These are phyloP conservation scores for Cryptococcus amylolentus DNA, from an alignment of 1,284 basidiomycete genomes.

Conservation along the genomic window DNA sequence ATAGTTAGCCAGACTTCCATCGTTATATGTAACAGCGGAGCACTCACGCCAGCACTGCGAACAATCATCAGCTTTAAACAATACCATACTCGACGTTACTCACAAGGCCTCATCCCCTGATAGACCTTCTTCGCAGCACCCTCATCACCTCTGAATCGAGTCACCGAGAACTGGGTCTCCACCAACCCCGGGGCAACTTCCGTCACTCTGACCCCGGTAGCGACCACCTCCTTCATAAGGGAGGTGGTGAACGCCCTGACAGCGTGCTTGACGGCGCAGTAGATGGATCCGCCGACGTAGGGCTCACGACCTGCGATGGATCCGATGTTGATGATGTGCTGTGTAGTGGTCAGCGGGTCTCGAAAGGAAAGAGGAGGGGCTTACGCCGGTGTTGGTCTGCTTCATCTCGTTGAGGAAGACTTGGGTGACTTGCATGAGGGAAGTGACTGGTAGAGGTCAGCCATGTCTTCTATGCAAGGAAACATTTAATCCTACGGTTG, in stretches of 20 bases:
- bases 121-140: constrained; percentile 79
- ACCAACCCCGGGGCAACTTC: constrained; percentile 74
- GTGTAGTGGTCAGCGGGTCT: neutral
- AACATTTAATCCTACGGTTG: constrained; percentile 53
- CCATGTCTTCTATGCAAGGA: neutral
- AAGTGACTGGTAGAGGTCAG: constrained; percentile 23
- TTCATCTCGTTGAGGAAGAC: constrained; percentile 70
- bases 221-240: constrained; percentile 77
- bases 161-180: constrained; percentile 66
- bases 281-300: constrained; percentile 69
- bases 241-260: constrained; percentile 84
- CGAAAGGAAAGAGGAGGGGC: constrained; percentile 5
- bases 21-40: neutral
- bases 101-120: constrained; percentile 60
- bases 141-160: constrained; percentile 80
- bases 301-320: constrained; percentile 89
- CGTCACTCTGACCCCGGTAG: constrained; percentile 83
- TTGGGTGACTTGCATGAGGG: constrained; percentile 42
- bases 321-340: constrained; percentile 91
- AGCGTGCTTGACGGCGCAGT: constrained; percentile 57
- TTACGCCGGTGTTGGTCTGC: constrained; percentile 65
- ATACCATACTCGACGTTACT: constrained; percentile 6
- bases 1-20: neutral
- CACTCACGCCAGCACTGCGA: constrained; percentile 5
- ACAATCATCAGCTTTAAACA: neutral